Evolutionary conservation across 164 flowering plant genomes (phyloP), one percentile per base, ranked within the genome.

Genomic region (Dillenia turbinata): DNA sequence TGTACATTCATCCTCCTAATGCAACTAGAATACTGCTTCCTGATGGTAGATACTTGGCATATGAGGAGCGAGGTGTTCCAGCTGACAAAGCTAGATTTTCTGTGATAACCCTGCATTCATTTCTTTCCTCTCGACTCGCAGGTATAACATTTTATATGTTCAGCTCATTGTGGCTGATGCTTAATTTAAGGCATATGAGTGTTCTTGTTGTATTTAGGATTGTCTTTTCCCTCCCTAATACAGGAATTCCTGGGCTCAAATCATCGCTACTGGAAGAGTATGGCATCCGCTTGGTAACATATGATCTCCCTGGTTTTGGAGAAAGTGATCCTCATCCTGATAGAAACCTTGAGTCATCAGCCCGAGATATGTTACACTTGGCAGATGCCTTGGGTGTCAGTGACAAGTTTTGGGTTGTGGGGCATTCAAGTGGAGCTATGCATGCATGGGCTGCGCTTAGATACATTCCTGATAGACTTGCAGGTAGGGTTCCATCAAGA

Each of bases 291-390:
- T 74, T 94, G 72, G 65, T 94, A 56, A 84, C 93, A 65, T 94
- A 89, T 80, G 99, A 94, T 79, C 96, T 89, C 77, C 99, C 99
- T 70, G 99, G 99, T 71, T 94, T 94, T 80, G 99, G 99, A 45
- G 97, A 94, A 88, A 94, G 99, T 60, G 97, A 91, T 64, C 97
- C 96, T 68, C 92, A 94, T 80, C 87, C 90, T 2, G 52, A 62
- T 48, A 81, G 99, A 66, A 79, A 82, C 67, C 95, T 89, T 49
- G 83, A 75, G 61, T 77, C 99, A 16, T 91, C 99, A 56, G 97
- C 97, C 12, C 46, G 72, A 72, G 99, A 94, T 77, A 78, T 91
- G 78, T 65, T 73, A 44, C 15, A 72, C 47, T 65, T 89, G 60
- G 93, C 97, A 11, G 66, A 83, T 67, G 83, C 87, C 55, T 54